Conservation (phyloP, 2,329 filamentous ascomycete genomes). For the Diaporthe amygdali region DNA sequence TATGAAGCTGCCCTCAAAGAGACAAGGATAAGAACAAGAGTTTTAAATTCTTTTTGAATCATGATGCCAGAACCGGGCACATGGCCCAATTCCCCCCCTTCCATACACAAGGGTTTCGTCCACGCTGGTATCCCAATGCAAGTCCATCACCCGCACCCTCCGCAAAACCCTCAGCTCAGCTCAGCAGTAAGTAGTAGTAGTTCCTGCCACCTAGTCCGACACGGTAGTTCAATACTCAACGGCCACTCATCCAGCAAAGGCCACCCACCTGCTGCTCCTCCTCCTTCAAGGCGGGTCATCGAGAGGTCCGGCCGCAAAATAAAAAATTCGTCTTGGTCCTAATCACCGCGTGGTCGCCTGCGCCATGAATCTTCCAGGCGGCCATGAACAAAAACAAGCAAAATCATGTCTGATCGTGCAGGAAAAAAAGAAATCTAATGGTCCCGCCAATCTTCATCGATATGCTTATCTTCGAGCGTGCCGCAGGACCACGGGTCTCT, state of each 20-base stretch:
- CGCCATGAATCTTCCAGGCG: conserved; percentile 41
- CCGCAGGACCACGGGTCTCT: not conserved
- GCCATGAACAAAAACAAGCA: conserved; percentile 39
- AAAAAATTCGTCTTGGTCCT: conserved; percentile 30
- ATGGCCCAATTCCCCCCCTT: conserved; percentile 8
- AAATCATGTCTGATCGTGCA: conserved; percentile 32
- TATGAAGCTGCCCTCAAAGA: conserved; percentile 18
- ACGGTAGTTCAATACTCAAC: conserved; percentile 17
- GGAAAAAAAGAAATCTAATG: conserved; percentile 31
- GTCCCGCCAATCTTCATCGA: conserved; percentile 39
- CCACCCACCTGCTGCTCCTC: not conserved
- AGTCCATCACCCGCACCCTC: conserved; percentile 10
- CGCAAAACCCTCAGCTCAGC: conserved; percentile 14
- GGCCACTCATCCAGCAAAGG: conserved; percentile 19
- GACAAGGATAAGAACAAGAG: conserved; percentile 25
- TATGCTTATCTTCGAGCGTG: conserved; percentile 22
- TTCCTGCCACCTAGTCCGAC: conserved; percentile 19
- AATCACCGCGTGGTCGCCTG: conserved; percentile 37
- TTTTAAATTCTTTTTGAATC: conserved; percentile 28
- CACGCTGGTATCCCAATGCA: conserved; percentile 24
- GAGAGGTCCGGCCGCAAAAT: conserved; percentile 22
- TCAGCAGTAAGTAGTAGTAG: conserved; percentile 23
- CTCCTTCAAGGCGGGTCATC: not conserved
- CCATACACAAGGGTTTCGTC: conserved; percentile 10
- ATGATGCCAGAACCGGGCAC: conserved; percentile 18